These are phyloP conservation scores for Leishmania turanica DNA, from an alignment of 208 protist genomes.

Conservation along the genomic window DNA sequence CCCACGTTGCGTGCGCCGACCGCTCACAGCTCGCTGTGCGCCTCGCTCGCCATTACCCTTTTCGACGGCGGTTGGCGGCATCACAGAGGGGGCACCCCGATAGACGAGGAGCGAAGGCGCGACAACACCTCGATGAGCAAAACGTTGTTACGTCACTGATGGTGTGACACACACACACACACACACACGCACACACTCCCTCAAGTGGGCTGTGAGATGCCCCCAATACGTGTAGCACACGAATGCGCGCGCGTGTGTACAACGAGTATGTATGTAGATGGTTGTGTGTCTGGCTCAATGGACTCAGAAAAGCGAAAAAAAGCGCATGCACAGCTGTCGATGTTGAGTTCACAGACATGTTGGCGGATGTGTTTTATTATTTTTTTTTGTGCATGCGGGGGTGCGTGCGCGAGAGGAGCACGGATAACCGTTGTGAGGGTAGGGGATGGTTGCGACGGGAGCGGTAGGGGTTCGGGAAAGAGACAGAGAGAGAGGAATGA, in stretches of 20 bases:
- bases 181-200: constrained; percentile 8
- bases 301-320: neutral
- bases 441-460: neutral
- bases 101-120: neutral
- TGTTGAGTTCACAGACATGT: neutral
- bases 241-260: neutral
- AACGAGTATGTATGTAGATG: neutral
- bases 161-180: neutral
- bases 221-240: neutral
- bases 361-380: neutral
- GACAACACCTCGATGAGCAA: neutral
- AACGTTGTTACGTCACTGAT: neutral
- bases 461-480: neutral
- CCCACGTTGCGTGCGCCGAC: neutral
- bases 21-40: neutral
- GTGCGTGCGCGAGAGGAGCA: neutral
- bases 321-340: neutral
- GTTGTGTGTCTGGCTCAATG: neutral
- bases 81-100: neutral
- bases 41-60: neutral
- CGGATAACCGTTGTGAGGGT: neutral
- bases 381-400: neutral
- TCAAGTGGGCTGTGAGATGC: neutral
- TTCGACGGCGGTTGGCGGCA: constrained; percentile 1
- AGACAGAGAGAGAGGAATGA: neutral